A percentile compares a stretch with the other conserved stretches of the same genome.
phyloP scores from a whole-genome alignment of 805 yeast genomes.

The Candida namnaoensis region DNA sequence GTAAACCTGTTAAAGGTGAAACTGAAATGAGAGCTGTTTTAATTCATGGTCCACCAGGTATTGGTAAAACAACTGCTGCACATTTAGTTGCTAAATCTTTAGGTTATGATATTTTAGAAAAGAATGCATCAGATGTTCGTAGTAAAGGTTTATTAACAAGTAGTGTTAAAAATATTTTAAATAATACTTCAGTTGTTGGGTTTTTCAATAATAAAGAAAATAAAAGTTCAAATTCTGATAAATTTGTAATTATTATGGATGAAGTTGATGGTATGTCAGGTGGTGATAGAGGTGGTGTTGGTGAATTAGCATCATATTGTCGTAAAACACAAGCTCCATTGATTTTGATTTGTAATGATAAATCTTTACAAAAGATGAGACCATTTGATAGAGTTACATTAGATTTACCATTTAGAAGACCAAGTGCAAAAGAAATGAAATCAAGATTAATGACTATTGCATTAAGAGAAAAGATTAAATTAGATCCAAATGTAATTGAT shows the following conservation, averaged over 20 bases:
- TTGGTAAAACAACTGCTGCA: slow-evolving; percentile 79
- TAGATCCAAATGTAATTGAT: slow-evolving; percentile 76
- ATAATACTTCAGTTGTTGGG: slow-evolving; percentile 79
- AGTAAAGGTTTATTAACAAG: slow-evolving; percentile 69
- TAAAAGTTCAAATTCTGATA: slow-evolving; percentile 32
- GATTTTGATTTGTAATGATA: slow-evolving; percentile 90
- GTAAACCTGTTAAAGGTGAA: slow-evolving; percentile 52
- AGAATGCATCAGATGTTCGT: slow-evolving; percentile 85
- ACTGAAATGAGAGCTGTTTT: slow-evolving; percentile 73
- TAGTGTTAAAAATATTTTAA: slow-evolving; percentile 61
- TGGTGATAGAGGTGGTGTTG: slow-evolving; percentile 98
- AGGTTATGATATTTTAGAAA: slow-evolving; percentile 70
- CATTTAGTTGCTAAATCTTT: slow-evolving; percentile 61
- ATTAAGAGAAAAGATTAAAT: slow-evolving; percentile 67
- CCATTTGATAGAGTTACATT: slow-evolving; percentile 80
- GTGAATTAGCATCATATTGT: slow-evolving; percentile 84
- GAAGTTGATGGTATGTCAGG: slow-evolving; percentile 99
- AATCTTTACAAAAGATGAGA: slow-evolving; percentile 88
- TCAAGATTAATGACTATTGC: slow-evolving; percentile 89
- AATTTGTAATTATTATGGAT: slow-evolving; percentile 87
- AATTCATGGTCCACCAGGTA: slow-evolving; percentile 83
- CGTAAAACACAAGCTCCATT: slow-evolving; percentile 81
- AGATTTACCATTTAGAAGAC: slow-evolving; percentile 83
- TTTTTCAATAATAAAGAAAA: slow-evolving; percentile 36
- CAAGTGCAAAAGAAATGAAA: slow-evolving; percentile 72